Percentiles rank a stretch among this genome's conserved stretches.
phyloP scores from a whole-genome alignment of 164 flowering plant species.

The Aristolochia fimbriata region DNA sequence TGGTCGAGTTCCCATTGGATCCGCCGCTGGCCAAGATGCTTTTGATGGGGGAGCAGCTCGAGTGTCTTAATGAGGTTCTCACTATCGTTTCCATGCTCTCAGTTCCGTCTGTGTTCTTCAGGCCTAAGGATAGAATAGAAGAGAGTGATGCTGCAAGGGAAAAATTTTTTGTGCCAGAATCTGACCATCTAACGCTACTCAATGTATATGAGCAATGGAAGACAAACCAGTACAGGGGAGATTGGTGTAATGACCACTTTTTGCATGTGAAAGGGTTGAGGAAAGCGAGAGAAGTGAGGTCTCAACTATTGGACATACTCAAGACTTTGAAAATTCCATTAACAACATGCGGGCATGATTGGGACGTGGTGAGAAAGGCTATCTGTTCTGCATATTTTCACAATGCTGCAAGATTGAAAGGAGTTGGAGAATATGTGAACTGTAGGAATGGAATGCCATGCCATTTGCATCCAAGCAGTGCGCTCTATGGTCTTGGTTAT shows the following conservation, averaged over 20 bases:
- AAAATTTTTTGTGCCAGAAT: conserved; percentile 79
- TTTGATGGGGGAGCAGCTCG: conserved; percentile 64
- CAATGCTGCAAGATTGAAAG: conserved; percentile 76
- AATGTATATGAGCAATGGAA: conserved; percentile 90
- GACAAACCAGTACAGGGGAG: conserved; percentile 61
- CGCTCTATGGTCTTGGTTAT: conserved; percentile 67
- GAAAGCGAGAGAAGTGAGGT: conserved; percentile 89
- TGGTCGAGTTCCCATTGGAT: conserved; percentile 92
- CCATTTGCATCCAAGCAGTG: conserved; percentile 81
- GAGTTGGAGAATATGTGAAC: conserved; percentile 79
- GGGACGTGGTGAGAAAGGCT: conserved; percentile 75
- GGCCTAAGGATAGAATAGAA: conserved; percentile 82
- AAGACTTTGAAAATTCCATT: conserved; percentile 60
- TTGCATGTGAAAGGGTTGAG: conserved; percentile 74
- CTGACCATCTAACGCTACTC: conserved; percentile 83
- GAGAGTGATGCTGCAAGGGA: conserved; percentile 94
- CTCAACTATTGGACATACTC: conserved; percentile 75
- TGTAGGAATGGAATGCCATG: conserved; percentile 84
- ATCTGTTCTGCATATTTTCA: conserved; percentile 91
- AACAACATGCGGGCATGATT: conserved; percentile 59
- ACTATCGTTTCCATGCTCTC: conserved; percentile 95
- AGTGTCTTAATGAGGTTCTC: conserved; percentile 67
- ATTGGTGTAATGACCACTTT: conserved; percentile 89
- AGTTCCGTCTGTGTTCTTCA: conserved; percentile 87
- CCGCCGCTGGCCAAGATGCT: conserved; percentile 98